A percentile compares a stretch with the other conserved stretches of the same genome.
These are phyloP conservation scores for Wickerhamiella siamensis DNA, from an alignment of 805 yeast genomes.

Conservation along the genomic window DNA sequence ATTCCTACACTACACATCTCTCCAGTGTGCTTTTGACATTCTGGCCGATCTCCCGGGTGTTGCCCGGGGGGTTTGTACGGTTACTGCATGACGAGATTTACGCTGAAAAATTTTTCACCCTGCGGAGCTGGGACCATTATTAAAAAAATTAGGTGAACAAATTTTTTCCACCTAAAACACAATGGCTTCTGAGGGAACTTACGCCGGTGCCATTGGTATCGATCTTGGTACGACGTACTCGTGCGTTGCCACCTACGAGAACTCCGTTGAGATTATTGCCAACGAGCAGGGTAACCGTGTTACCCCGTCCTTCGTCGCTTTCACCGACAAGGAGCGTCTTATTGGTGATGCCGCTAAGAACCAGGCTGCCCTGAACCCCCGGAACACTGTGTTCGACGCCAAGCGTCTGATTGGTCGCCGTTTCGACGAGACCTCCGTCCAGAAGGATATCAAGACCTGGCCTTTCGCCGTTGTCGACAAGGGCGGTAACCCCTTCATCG, in stretches of 20 bases:
- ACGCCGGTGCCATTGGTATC: conserved; percentile 99
- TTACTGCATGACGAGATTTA: neutral
- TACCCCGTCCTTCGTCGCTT: conserved; percentile 91
- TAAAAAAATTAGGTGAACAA: conserved; percentile 3
- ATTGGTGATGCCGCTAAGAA: conserved; percentile 97
- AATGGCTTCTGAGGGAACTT: conserved; percentile 66
- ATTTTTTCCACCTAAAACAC: conserved; percentile 5
- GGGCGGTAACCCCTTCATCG: conserved; percentile 65
- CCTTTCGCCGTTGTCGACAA: conserved; percentile 70
- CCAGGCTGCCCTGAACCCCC: conserved; percentile 89
- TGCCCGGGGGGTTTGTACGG: neutral
- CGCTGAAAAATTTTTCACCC: conserved; percentile 1
- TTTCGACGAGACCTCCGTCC: conserved; percentile 69
- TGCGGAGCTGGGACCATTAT: neutral
- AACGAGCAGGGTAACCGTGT: conserved; percentile 98
- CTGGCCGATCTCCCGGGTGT: neutral
- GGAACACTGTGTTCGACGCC: conserved; percentile 74
- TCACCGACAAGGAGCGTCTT: conserved; percentile 82
- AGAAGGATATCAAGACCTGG: conserved; percentile 86
- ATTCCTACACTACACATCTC: too few species aligned
- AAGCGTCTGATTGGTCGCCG: conserved; percentile 91
- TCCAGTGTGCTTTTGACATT: too few species aligned
- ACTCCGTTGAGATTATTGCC: conserved; percentile 91
- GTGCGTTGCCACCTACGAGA: conserved; percentile 89
- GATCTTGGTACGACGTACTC: conserved; percentile 95